Percentiles rank a stretch among this genome's conserved stretches.
Evolutionary conservation across 805 yeast genomes (phyloP).

Genomic region (Saccharomycopsis fermentans): DNA sequence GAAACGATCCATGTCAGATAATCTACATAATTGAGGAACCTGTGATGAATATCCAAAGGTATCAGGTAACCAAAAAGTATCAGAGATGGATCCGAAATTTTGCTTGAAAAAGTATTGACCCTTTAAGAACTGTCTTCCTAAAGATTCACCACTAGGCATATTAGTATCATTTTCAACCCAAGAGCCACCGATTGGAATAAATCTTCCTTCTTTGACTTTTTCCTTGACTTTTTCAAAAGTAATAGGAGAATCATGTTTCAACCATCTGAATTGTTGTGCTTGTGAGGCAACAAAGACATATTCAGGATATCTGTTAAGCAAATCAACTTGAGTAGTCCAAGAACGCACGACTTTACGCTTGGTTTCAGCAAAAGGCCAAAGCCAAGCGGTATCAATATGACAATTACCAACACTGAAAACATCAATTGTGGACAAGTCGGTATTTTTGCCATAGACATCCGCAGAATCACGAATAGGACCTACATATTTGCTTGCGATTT

Average conservation of each 20-base stretch:
- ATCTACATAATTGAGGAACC: slow-evolving; percentile 83
- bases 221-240: slow-evolving; percentile 50
- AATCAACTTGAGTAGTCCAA: slow-evolving; percentile 85
- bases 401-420: slow-evolving; percentile 90
- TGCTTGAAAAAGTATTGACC: slow-evolving; percentile 82
- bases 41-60: slow-evolving; percentile 96
- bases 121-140: slow-evolving; percentile 76
- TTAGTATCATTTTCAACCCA: slow-evolving; percentile 98
- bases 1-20: slow-evolving; percentile 77
- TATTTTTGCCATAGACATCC: slow-evolving; percentile 42
- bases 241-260: slow-evolving; percentile 76
- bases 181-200: slow-evolving; percentile 89
- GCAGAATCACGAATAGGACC: slow-evolving; percentile 59
- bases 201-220: slow-evolving; percentile 57
- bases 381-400: slow-evolving; percentile 97
- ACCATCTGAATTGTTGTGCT: slow-evolving; percentile 93
- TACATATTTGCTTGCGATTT: slow-evolving; percentile 50
- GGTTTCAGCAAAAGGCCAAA: slow-evolving; percentile 99
- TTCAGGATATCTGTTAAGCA: slow-evolving; percentile 85
- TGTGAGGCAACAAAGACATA: slow-evolving; percentile 92
- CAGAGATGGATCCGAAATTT: slow-evolving; percentile 67
- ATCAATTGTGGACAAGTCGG: slow-evolving; percentile 32
- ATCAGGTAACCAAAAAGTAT: slow-evolving; percentile 91
- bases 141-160: slow-evolving; percentile 88
- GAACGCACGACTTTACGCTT: slow-evolving; percentile 86